Evolutionary conservation across 2,329 filamentous ascomycete species (phyloP), one percentile per base, ranked within the genome.

Genomic region (Diplodia mutila): DNA sequence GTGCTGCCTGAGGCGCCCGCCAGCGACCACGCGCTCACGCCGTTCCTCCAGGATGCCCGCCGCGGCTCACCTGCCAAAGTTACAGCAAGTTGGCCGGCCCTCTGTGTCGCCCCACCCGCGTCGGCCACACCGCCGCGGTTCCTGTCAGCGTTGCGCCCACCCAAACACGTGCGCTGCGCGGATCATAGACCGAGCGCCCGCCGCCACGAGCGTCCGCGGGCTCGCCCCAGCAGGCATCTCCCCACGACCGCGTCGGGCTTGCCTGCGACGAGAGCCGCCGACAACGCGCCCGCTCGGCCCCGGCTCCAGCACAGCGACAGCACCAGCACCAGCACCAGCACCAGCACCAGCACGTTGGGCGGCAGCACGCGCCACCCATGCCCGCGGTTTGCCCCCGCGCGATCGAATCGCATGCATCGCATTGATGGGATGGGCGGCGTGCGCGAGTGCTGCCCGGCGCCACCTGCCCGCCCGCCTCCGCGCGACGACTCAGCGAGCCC

Each of bases 141-240:
- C 61, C 59, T 63, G 59, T 51, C 59, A 63, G 42, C 42, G 59
- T 51, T 64, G 61, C 61, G 59, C 59, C n/a, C 46, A 25, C 61
- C 46, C 61, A 42, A 18, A 61, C 65, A 67, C 65, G 65, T 67
- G 65, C 65, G 53, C 54, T 61, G 65, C 65, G 65, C 65, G 65
- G 65, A 67, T 67, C 65, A 67, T 52, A 67, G 42, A 42, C 65
- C 65, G 65, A 67, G 55, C 61, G 39, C 64, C 29, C 53, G 53
- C 53, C 64, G 39, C 39, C 64, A 57, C 64, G 64, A 66, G 65
- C 21, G n/a, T n/a, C n/a, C n/a, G 42, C 37, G 46, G n/a, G n/a
- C n/a, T 8, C 27, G 42, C 27, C 34, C 66, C 59, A 52, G 66
- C 66, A 63, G 66, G 66, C 66, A 67, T 61, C 54, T 51, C 57